Conservation (phyloP, 208 protist species). For the Trypanosoma grayi region DNA sequence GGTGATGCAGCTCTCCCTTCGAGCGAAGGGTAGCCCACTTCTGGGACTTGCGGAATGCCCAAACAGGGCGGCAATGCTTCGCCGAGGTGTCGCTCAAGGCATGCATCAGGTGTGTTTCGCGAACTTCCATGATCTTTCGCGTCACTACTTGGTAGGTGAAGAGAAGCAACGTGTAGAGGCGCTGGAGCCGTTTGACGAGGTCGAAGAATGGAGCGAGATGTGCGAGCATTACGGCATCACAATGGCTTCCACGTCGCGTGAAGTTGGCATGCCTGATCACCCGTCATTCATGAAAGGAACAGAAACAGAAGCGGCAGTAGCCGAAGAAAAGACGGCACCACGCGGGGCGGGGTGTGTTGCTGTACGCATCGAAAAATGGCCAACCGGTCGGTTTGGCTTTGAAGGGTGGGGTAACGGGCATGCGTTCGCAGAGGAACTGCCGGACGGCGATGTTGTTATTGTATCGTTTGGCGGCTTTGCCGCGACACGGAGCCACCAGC, state of each 20-base stretch:
- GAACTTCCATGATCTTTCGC: slow-evolving; percentile 80
- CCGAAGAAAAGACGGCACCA: not conserved
- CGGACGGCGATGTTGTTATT: slow-evolving; percentile 40
- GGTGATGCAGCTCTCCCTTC: slow-evolving; percentile 70
- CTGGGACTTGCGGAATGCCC: slow-evolving; percentile 53
- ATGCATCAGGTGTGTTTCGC: slow-evolving; percentile 61
- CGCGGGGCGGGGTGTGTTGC: not conserved
- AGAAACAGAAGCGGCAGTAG: not conserved
- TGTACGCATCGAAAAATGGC: slow-evolving; percentile 42
- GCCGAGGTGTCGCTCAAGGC: slow-evolving; percentile 45
- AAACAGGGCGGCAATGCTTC: slow-evolving; percentile 42
- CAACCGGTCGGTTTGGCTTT: slow-evolving; percentile 71
- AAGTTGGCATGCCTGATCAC: slow-evolving; percentile 17
- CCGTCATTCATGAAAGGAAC: slow-evolving; percentile 17
- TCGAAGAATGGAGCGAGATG: slow-evolving; percentile 90
- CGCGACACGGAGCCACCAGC: slow-evolving; percentile 47
- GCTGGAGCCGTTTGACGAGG: slow-evolving; percentile 86
- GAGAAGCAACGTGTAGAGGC: slow-evolving; percentile 60
- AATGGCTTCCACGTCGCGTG: slow-evolving; percentile 39
- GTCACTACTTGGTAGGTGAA: slow-evolving; percentile 38
- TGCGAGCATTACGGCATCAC: slow-evolving; percentile 92
- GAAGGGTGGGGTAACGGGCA: slow-evolving; percentile 83
- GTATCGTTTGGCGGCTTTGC: slow-evolving; percentile 82
- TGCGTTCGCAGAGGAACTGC: slow-evolving; percentile 35
- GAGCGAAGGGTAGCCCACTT: slow-evolving; percentile 69